Evolutionary conservation across 805 yeast species (phyloP), one percentile per base, ranked within the genome.

Genomic region (Zygosaccharomyces rouxii): DNA sequence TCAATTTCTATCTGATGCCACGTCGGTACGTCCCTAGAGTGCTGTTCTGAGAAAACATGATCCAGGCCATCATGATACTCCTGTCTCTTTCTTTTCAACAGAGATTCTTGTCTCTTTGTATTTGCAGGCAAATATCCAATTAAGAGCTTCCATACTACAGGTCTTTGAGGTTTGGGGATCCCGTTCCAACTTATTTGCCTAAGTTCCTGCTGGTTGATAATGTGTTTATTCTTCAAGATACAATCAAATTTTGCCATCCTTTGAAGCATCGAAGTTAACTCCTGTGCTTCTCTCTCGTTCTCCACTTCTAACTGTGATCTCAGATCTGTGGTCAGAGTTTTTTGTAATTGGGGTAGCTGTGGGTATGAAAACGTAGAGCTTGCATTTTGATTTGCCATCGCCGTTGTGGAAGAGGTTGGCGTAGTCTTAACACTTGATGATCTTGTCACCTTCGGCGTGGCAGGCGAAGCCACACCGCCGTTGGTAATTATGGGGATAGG

Each of bases 1-100:
- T 92, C 99, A 53, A 94, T 94, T 50, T 84, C 84, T 54, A 92
- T 90, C 71, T 92, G 99, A 71, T 94, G 98, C 86, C 96, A 92
- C 48, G 95, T 81, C 37, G 82, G 80, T 55, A 80, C 84, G 58
- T 88, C 95, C 53, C 80, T 75, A 38, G 79, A 79, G 47, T 78
- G 74, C 33, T 67, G 68, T 26, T 73, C 70, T 4, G 69, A 62
- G 53, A 81, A 78, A n/a, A 80, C 82, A 55, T 83, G 85, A 2
- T 74, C 68, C 3, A 89, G 74, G 3, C 96, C 94, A 50, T 84
- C 89, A 33, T 73, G 60, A 63, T 92, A 94, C 62, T 92, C 98
- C 59, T 84, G 81, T 42, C 99, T 77, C 64, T 94, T 92, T 49
- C 95, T 77, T 49, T 78, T 75, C 46, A 92, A 66, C 1, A 89